Evolutionary conservation across 768 basidiomycete species (phyloP), one percentile per base, ranked within the genome.

Genomic region (Lactarius vividus): DNA sequence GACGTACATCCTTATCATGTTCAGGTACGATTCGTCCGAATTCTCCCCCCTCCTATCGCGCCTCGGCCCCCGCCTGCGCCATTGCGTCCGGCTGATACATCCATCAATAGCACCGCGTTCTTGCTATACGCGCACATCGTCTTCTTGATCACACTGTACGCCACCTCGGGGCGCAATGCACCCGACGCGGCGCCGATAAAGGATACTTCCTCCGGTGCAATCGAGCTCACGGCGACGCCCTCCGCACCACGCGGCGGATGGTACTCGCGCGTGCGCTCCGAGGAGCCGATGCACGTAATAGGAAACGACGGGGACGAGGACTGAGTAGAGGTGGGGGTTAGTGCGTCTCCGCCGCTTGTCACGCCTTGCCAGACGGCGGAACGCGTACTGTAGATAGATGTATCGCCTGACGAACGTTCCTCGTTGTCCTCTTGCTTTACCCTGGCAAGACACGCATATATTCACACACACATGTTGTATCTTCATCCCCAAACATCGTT

Each of bases 1-100:
- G 64, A 94, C 94, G 0, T 96, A 96, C 72, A 81, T 90, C 42
- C 81, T 95, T 20, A 88, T 91, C 73, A 88, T 94, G 82, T 88
- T 87, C 78, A 89, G 89, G 91, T 89, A 44, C 15, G 60, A 33
- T 82, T 60, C 39, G 23, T 35, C 63, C 40, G 55, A 39, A 18
- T 55, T 42, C 4, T 23, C 70, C 39, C 57, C 65, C 61, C 26
- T 44, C 56, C 56, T 44, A 59, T 39, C 40, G 42, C 42, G 42
- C 23, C 46, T n/a, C 46, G n/a, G 9, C 46, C 46, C n/a, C 23
- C 46, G 46, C 46, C 46, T 49, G 46, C 46, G 11, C 46, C n/a
- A n/a, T 23, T 49, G 46, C 23, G 10, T 49, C 46, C 23, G n/a
- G n/a, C 23, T 49, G 46, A 49, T 5, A 26, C 15, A 16, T 16